phyloP scores from a whole-genome alignment of 176 grass and related monocot species.

The Lolium multiflorum region DNA sequence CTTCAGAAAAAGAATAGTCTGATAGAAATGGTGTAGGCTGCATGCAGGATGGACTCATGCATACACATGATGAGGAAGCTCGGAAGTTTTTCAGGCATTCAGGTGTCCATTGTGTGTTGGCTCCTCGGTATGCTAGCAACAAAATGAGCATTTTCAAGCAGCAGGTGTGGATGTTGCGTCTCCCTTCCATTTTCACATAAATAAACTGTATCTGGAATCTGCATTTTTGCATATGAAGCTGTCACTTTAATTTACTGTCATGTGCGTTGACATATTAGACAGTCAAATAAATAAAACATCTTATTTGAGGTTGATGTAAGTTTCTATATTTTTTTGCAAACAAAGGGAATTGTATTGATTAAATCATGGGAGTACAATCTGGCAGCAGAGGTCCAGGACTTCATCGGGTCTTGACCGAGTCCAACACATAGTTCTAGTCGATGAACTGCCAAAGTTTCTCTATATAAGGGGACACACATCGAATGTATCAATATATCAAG shows the following conservation, averaged over 20 bases:
- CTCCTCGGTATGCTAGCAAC: slow-evolving; percentile 91
- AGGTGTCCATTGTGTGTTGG: slow-evolving; percentile 83
- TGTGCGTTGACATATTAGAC: neutral
- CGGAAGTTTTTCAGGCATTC: slow-evolving; percentile 92
- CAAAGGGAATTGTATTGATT: too few relatives aligned
- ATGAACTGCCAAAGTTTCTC: too few relatives aligned
- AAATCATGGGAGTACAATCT: too few relatives aligned
- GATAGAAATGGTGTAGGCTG: slow-evolving; percentile 58
- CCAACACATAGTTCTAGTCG: too few relatives aligned
- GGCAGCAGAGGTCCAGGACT: too few relatives aligned
- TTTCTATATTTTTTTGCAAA: neutral
- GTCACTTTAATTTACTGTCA: neutral
- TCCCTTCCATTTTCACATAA: slow-evolving; percentile 25
- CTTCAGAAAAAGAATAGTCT: slow-evolving; percentile 37
- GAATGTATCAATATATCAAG: neutral
- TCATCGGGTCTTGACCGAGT: too few relatives aligned
- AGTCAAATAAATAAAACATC: neutral
- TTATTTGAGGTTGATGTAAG: neutral
- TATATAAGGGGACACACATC: neutral
- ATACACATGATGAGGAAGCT: slow-evolving; percentile 96
- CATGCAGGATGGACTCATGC: slow-evolving; percentile 97
- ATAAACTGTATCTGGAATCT: neutral
- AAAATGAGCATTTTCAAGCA: slow-evolving; percentile 99
- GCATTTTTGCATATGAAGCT: neutral
- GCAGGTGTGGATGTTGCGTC: slow-evolving; percentile 66